phyloP scores from a whole-genome alignment of 352 stramenopile species.

The Phytophthora pistaciae region DNA sequence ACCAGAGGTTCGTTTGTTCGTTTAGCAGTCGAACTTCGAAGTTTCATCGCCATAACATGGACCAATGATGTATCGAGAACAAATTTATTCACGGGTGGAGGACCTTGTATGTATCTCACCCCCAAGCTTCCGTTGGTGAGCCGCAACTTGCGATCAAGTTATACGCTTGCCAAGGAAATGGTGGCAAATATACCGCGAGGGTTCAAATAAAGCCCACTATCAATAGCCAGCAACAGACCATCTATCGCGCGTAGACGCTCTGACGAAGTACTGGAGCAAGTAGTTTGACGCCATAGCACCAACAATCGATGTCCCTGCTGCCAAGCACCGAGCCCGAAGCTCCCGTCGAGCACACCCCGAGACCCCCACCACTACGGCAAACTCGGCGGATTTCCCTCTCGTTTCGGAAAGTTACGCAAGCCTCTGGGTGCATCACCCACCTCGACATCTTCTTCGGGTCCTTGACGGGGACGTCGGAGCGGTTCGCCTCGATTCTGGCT shows the following conservation, averaged over 20 bases:
- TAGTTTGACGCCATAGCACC: no score
- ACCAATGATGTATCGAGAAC: not conserved
- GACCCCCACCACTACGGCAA: not conserved
- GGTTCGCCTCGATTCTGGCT: constrained; percentile 82
- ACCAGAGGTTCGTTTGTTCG: not conserved
- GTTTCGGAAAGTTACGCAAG: constrained; percentile 6
- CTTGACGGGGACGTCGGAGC: constrained; percentile 93
- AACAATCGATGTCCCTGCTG: not conserved
- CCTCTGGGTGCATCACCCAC: constrained; percentile 14
- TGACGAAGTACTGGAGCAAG: not conserved
- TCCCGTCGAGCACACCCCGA: not conserved
- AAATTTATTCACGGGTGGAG: not conserved
- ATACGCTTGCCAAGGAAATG: not conserved
- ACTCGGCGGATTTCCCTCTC: constrained; percentile 8
- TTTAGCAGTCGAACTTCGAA: not conserved
- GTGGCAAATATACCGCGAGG: not conserved
- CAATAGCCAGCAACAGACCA: not conserved
- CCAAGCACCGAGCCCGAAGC: not conserved
- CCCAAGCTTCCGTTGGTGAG: not conserved
- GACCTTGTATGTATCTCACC: no score
- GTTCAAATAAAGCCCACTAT: not conserved
- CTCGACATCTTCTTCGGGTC: constrained; percentile 91
- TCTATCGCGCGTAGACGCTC: not conserved
- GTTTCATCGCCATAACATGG: not conserved
- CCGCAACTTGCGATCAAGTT: not conserved